These are phyloP conservation scores for Stenocarpella maydis DNA, from an alignment of 2,329 filamentous ascomycete genomes.

Conservation along the genomic window DNA sequence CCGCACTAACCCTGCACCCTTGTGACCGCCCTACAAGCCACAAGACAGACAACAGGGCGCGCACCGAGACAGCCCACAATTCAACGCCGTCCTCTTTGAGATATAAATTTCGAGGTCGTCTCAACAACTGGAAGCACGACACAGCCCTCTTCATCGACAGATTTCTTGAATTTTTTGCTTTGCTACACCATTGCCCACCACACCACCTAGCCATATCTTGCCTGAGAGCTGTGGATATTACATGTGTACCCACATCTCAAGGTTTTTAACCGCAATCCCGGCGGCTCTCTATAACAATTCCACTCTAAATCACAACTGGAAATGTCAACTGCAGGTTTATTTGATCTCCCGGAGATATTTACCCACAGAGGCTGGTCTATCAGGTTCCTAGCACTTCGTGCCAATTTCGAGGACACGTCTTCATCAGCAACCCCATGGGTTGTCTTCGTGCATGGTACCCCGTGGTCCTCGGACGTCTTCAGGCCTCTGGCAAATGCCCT, in stretches of 20 bases:
- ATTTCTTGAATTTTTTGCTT: accelerated
- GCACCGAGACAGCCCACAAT: neutral
- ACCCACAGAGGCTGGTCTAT: conserved; percentile 1
- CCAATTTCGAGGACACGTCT: neutral
- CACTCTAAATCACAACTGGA: neutral
- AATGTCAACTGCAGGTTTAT: neutral
- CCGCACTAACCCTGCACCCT: too few species aligned
- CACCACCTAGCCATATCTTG: neutral
- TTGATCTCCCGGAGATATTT: neutral
- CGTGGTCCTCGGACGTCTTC: conserved; percentile 16
- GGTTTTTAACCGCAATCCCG: neutral
- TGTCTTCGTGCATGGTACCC: conserved; percentile 18
- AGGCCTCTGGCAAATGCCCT: neutral
- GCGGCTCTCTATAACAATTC: neutral
- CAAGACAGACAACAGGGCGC: neutral
- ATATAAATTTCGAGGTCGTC: neutral
- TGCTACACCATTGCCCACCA: neutral
- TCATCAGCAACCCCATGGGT: neutral
- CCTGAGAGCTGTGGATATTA: neutral
- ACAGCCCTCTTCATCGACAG: neutral
- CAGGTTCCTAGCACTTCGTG: neutral
- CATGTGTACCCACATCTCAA: neutral
- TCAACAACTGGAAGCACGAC: accelerated
- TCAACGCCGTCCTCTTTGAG: neutral
- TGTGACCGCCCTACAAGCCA: neutral